Evolutionary conservation across 208 protist species (phyloP).

Genomic region (Entamoeba dispar): DNA sequence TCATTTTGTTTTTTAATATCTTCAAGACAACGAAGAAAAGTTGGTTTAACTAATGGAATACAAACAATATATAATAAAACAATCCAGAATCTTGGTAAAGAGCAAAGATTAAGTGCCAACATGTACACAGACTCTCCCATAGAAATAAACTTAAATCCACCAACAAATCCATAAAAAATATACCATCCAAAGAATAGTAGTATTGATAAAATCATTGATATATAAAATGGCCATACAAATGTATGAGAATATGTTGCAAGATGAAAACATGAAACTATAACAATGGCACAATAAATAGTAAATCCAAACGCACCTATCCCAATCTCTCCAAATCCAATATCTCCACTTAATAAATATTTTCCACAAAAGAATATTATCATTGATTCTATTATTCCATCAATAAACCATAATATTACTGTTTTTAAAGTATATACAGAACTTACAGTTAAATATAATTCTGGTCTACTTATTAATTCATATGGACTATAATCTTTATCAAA

Average conservation of each 20-base stretch:
- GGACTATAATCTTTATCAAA: neutral
- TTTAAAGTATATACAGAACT: neutral
- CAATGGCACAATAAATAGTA: neutral
- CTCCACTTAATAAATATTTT: neutral
- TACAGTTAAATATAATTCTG: neutral
- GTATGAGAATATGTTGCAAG: neutral
- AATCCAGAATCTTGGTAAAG: too few relatives aligned
- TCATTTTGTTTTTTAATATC: too few relatives aligned
- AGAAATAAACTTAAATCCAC: neutral
- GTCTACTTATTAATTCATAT: neutral
- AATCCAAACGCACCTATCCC: neutral
- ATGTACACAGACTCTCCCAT: neutral
- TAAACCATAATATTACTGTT: neutral
- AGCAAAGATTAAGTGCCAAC: too few relatives aligned
- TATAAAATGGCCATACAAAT: neutral
- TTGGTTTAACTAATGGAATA: too few relatives aligned
- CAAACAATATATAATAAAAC: too few relatives aligned
- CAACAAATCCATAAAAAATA: neutral
- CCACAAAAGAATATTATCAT: neutral
- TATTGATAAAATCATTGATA: neutral
- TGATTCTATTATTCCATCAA: neutral
- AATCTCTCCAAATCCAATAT: neutral
- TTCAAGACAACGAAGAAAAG: too few relatives aligned
- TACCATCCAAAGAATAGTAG: neutral
- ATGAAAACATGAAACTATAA: neutral